Evolutionary conservation across 1,284 basidiomycete species (phyloP).

Genomic region (Hypsizygus ulmarius): DNA sequence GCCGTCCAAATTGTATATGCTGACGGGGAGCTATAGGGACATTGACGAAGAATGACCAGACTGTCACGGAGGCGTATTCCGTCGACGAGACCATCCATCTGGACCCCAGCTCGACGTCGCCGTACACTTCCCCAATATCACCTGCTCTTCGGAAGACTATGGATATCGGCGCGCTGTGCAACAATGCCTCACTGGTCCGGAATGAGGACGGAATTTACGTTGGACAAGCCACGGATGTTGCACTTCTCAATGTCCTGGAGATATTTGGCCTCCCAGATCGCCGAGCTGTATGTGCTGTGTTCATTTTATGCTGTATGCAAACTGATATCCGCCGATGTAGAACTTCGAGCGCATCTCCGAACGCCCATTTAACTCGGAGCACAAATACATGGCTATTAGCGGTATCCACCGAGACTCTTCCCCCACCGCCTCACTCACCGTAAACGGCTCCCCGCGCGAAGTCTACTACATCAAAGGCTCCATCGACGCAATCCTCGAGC

Average conservation of each 20-base stretch:
- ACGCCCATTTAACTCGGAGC: constrained; percentile 89
- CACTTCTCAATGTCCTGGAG: constrained; percentile 81
- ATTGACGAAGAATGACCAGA: constrained; percentile 94
- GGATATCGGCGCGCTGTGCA: constrained; percentile 70
- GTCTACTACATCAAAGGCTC: constrained; percentile 93
- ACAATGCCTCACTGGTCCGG: constrained; percentile 62
- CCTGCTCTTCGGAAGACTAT: constrained; percentile 61
- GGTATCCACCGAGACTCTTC: constrained; percentile 52
- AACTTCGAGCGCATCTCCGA: constrained; percentile 77
- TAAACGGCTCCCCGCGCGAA: constrained; percentile 54
- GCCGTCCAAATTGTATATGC: background rate
- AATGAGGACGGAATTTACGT: constrained; percentile 76
- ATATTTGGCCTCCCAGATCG: constrained; percentile 71
- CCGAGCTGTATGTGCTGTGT: constrained; percentile 50
- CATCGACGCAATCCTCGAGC: constrained; percentile 82
- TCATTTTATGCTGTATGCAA: constrained; percentile 2
- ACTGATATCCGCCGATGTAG: constrained; percentile 31
- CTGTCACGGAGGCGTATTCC: constrained; percentile 84
- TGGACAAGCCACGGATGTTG: constrained; percentile 94
- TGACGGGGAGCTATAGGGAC: constrained; percentile 59
- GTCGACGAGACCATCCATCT: constrained; percentile 80
- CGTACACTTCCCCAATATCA: constrained; percentile 38
- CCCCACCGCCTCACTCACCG: constrained; percentile 22
- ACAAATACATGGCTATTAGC: constrained; percentile 89
- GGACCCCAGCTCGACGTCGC: constrained; percentile 44